Evolutionary conservation across 176 grass and related monocot genomes (phyloP), one percentile per base, ranked within the genome.

Genomic region (Panicum miliaceum): DNA sequence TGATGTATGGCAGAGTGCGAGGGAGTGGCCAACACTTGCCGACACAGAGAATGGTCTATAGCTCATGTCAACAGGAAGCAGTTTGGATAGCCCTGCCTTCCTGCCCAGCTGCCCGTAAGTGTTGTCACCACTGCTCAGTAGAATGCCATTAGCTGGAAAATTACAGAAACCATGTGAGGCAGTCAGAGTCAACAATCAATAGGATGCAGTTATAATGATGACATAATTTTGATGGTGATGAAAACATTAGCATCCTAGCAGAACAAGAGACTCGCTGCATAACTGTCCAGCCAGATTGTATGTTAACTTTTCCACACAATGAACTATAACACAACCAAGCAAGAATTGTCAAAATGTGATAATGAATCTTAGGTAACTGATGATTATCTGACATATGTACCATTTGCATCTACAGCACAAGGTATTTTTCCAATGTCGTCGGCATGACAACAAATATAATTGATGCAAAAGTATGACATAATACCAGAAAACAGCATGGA

Each of bases 91-190:
- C 8, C 72, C 77, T 15, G 91, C 68, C 71, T 82, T 95, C 58
- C 93, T 87, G 12, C 89, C 91, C 75, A 98, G 78, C 62, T 98
- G 95, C 59, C 91, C 89, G 25, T 93, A 93, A 76, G 89, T 81
- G 73, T 95, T 95, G 76, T 92, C 96, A 71, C 96, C 96, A 38
- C 96, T 71, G 8, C 89, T 98, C 77, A 95, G 83, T 69, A 93
- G 14, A 53, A 51, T 76, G 0, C 93, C 89, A 87, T 93, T 70
- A 77, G 83, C 93, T 98, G 88, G 74, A 43, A 61, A 72, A 87
- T 57, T 53, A 66, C 46, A 29, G 50, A 90, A 90, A 69, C 10
- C 53, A 73, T 3, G 29, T 87, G 11, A 86, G 64, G 35, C 3
- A 10, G 73, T n/a, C 8, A n/a, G 1, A 71, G 27, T 29, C 29